Base-by-base conservation (phyloP, 768 basidiomycete genomes). In the Tricholoma furcatifolium region DNA sequence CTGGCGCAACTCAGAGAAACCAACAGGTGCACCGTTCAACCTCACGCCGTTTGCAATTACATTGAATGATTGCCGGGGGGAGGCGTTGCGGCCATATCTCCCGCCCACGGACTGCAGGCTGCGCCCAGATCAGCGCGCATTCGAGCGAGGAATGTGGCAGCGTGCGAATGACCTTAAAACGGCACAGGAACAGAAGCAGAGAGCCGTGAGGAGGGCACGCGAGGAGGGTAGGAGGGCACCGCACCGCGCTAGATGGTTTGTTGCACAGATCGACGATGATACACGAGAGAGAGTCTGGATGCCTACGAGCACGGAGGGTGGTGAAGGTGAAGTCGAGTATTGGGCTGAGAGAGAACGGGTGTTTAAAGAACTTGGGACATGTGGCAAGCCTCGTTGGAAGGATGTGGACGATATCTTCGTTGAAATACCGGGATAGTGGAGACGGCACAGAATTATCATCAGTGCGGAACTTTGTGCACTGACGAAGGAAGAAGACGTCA, bases 41-140 rank as follows among this genome's bases (percentile, higher is more conserved):
- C 80, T 98, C 18, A 96, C 95, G 0, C 95, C 94, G 0, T 98
- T 88, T 65, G 94, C 96, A 1, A 83, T 97, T 56, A 92, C 93
- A 0, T 74, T 97, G 54, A 98, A 98, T 63, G 85, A 96, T 64
- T 90, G 90, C 54, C 92, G 93, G 0, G 69, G 73, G 34, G 80
- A 84, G 9, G 80, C 80, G 2, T 72, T 98, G 11, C 75, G 75
- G 52, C 83, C 85, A 4, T 91, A 81, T 66, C 59, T 98, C 2
- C 85, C 86, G 27, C 91, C 92, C 2, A 98, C 95, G 3, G 95
- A 98, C 69, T 98, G 94, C 65, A 82, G 96, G 4, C 69, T 97
- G 23, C 82, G 95, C 0, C 93, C 93, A 0, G 95, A 98, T 65
- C 94, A 97, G 66, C 80, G 95, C 23, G 93, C 95, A 21, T 98